A percentile compares a stretch with the other conserved stretches of the same genome.
Evolutionary conservation across 306 rosid species (phyloP).

Genomic region (Luffa aegyptiaca): DNA sequence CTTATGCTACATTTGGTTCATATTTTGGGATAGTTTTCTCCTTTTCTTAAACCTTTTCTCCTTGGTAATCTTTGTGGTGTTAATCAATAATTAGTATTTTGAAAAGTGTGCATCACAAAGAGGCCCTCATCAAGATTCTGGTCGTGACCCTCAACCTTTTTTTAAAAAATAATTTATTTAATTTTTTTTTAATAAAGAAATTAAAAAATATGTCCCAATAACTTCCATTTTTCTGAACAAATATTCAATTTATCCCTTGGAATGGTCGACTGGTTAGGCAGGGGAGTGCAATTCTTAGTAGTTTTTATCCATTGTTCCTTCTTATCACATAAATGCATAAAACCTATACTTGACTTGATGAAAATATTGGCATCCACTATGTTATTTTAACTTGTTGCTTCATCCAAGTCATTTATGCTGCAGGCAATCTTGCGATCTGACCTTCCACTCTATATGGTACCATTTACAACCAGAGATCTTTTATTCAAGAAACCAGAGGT

Average conservation of each 20-base stretch:
- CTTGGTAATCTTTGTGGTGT: not conserved
- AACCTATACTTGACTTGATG: not conserved
- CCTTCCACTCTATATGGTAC: slow-evolving; percentile 93
- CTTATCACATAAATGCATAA: not conserved
- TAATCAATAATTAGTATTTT: not conserved
- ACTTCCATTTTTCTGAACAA: not conserved
- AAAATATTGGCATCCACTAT: not conserved
- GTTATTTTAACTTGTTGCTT: not conserved
- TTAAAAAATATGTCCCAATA: not conserved
- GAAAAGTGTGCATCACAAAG: not conserved
- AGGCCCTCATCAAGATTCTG: not conserved
- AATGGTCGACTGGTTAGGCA: not conserved
- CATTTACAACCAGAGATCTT: slow-evolving; percentile 51
- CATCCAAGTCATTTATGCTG: slow-evolving; percentile 9
- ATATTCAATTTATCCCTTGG: not conserved
- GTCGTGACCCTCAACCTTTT: not conserved
- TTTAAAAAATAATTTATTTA: not conserved
- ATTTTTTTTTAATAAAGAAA: not conserved
- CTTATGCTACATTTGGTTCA: not conserved
- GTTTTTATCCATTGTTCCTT: not conserved
- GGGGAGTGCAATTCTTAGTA: slow-evolving; percentile 1
- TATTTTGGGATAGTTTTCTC: not conserved
- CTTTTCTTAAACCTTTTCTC: not conserved
- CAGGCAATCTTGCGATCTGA: slow-evolving; percentile 86
- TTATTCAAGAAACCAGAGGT: slow-evolving; percentile 76